These are phyloP conservation scores for Peronosclerospora sorghi DNA, from an alignment of 352 stramenopile genomes.

Conservation along the genomic window DNA sequence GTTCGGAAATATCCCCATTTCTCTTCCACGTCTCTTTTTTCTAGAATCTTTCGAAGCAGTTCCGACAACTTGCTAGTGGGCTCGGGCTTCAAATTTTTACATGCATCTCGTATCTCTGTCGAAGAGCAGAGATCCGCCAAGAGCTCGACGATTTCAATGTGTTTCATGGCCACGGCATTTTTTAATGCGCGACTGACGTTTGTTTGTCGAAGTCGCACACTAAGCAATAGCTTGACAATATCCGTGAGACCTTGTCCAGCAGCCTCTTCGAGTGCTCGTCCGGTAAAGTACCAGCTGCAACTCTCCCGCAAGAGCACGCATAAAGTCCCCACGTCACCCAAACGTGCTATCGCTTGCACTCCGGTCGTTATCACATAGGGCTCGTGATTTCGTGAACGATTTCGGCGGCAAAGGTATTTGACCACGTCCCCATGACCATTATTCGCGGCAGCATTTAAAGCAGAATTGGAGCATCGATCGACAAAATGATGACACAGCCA, in stretches of 20 bases:
- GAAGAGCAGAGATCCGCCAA: conserved; percentile 9
- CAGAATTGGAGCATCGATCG: conserved; percentile 9
- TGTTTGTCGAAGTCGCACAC: conserved; percentile 7
- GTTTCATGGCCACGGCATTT: conserved; percentile 2
- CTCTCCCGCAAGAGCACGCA: conserved; percentile 8
- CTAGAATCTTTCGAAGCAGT: conserved; percentile 6
- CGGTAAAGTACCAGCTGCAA: conserved; percentile 10
- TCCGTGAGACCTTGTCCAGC: conserved; percentile 4
- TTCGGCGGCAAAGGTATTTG: conserved; percentile 11
- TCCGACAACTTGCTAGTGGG: conserved; percentile 2
- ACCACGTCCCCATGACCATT: conserved; percentile 15
- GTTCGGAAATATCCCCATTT: conserved; percentile 13
- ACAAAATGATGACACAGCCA: conserved; percentile 15
- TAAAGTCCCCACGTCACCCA: conserved; percentile 6
- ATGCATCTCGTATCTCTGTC: conserved; percentile 4
- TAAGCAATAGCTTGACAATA: conserved; percentile 10
- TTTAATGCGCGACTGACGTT: conserved; percentile 12
- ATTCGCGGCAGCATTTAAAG: conserved; percentile 12
- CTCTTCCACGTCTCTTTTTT: conserved; percentile 10
- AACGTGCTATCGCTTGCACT: conserved; percentile 7
- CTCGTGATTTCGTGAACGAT: not conserved
- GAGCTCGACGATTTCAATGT: conserved; percentile 6
- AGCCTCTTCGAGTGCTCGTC: conserved; percentile 9
- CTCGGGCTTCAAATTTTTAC: not conserved
- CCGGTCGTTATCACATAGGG: conserved; percentile 10